Conservation (phyloP, 768 basidiomycete genomes). For the Cystobasidium ongulense region DNA sequence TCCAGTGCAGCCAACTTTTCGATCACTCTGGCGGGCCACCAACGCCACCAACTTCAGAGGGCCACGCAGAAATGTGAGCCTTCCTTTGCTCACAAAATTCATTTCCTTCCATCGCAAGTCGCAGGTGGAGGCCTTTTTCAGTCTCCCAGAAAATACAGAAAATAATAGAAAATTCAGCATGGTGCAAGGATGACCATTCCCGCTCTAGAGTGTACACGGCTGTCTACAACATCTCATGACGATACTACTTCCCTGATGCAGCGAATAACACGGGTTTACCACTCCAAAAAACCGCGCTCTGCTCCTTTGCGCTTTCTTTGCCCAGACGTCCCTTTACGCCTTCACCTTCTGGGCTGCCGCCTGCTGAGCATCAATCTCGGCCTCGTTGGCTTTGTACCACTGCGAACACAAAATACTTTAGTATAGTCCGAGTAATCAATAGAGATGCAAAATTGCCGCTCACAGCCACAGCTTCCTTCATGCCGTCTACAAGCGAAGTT, state of each 20-base stretch:
- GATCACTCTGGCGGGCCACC: not conserved
- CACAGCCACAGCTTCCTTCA: slow-evolving; percentile 58
- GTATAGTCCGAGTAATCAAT: not conserved
- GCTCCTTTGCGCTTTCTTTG: too few relatives aligned
- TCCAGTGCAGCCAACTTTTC: not conserved
- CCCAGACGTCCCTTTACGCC: not conserved
- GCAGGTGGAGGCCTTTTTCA: too few relatives aligned
- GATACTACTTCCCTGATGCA: too few relatives aligned
- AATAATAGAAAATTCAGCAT: not conserved
- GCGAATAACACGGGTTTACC: too few relatives aligned
- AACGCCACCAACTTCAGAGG: not conserved
- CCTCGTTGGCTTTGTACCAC: slow-evolving; percentile 29
- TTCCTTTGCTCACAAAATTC: not conserved
- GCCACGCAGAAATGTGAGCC: not conserved
- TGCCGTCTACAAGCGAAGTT: slow-evolving; percentile 78
- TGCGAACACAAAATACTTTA: not conserved
- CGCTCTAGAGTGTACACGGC: too few relatives aligned
- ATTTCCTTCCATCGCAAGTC: not conserved
- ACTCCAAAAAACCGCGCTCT: too few relatives aligned
- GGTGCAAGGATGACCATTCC: not conserved
- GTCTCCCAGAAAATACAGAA: not conserved
- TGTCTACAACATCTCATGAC: not conserved
- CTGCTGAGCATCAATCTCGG: slow-evolving; percentile 8
- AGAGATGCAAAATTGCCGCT: not conserved
- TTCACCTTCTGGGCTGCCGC: not conserved